Evolutionary conservation across 2,329 filamentous ascomycete species (phyloP).

Genomic region (Aspergillus bombycis): DNA sequence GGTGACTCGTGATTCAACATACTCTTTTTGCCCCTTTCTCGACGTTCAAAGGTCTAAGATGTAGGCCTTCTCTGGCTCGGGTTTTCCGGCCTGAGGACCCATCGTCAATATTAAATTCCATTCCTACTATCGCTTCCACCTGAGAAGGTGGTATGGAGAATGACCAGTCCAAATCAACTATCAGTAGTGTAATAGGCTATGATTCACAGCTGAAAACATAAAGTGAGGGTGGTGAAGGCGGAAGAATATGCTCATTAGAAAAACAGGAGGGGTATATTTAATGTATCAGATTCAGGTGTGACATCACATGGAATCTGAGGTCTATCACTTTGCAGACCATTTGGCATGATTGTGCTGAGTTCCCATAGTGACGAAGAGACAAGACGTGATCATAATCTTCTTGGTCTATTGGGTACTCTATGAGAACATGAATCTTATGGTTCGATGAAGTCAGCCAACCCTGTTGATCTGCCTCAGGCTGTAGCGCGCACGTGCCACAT

Average conservation of each 20-base stretch:
- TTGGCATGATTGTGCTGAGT: constrained; percentile 12
- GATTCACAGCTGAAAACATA: neutral
- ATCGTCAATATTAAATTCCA: constrained; percentile 23
- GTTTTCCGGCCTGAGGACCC: constrained; percentile 9
- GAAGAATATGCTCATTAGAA: constrained; percentile 8
- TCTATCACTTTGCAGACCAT: constrained; percentile 12
- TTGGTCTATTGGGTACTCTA: neutral
- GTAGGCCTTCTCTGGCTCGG: constrained; percentile 29
- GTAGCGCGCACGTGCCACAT: constrained; percentile 25
- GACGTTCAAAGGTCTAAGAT: constrained; percentile 34
- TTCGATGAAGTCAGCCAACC: constrained; percentile 24
- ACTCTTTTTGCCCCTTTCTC: constrained; percentile 39
- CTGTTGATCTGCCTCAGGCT: constrained; percentile 21
- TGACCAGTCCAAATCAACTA: neutral
- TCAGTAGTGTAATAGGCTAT: neutral
- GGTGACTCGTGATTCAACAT: constrained; percentile 19
- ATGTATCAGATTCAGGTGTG: constrained; percentile 20
- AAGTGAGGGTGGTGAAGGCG: constrained; percentile 6
- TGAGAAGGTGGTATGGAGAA: neutral
- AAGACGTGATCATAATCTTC: neutral
- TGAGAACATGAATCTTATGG: neutral
- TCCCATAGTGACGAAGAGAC: neutral
- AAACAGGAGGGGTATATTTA: constrained; percentile 22
- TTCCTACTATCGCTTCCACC: constrained; percentile 13
- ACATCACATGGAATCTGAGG: constrained; percentile 17